Evolutionary conservation across 1,284 basidiomycete species (phyloP).

Genomic region (Ustilago nuda): DNA sequence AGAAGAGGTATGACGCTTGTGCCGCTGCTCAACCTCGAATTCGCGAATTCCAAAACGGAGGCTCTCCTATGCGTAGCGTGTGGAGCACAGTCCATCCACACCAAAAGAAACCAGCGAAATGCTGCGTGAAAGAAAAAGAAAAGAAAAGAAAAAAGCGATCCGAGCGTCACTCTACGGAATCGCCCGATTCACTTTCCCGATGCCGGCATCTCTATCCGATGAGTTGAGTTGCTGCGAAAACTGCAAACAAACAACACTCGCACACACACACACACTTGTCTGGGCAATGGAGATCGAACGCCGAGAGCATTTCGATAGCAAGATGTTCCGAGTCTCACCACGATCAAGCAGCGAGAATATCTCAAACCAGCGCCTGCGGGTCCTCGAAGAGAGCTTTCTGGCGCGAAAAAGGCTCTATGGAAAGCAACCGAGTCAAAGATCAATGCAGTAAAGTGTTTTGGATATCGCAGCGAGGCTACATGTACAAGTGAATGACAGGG

Average conservation of each 20-base stretch:
- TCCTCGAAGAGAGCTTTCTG: neutral
- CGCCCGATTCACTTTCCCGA: neutral
- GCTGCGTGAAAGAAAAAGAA: constrained; percentile 10
- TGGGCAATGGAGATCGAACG: no score
- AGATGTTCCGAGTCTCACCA: no score
- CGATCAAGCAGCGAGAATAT: no score
- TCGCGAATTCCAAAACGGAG: neutral
- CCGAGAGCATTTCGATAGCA: no score
- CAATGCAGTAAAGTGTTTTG: constrained; percentile 15
- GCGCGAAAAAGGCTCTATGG: neutral
- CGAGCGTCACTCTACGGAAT: constrained; percentile 7
- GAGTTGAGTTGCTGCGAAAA: neutral
- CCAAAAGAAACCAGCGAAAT: neutral
- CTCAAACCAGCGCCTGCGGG: neutral
- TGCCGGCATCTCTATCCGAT: neutral
- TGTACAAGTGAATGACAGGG: constrained; percentile 29
- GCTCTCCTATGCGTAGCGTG: neutral
- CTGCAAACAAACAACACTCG: neutral
- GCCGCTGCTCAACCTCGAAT: neutral
- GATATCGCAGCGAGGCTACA: constrained; percentile 50
- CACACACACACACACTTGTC: neutral
- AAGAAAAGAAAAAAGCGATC: neutral
- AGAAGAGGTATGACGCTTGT: constrained; percentile 4
- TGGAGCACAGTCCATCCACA: constrained; percentile 11
- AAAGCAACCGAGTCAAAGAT: neutral